Base-by-base conservation (phyloP, 2,329 filamentous ascomycete species). In the Huntiella abstrusa region DNA sequence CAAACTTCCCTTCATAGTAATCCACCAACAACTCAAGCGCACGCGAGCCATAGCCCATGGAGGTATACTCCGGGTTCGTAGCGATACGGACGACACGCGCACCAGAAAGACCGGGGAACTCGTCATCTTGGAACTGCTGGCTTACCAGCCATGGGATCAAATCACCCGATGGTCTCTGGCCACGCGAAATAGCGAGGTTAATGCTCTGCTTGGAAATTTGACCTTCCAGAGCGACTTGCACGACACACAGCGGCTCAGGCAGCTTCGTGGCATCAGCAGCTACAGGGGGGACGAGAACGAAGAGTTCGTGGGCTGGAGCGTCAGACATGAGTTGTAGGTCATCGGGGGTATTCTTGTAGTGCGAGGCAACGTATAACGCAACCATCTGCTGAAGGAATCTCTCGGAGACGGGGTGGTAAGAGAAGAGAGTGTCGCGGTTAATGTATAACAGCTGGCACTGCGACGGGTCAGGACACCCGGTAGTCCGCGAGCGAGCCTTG, bases 291-390 rank as follows among this genome's bases (percentile, higher is more conserved):
- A 93, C 85, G 17, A 98, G 75, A 7, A 96, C 91, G 56, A 91
- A 98, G 5, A 98, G 73, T 59, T 96, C 87, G 62, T 98, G 91
- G 1, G 91, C 88, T 1, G 91, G 91, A 1, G 91, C 91, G 62
- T 98, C 91, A 51, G 85, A 94, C 85, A 98, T 93, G 48, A 98
- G 73, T 60, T 96, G 91, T n/a, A 98, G 71, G 56, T 98, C 91
- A 56, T 98, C 93, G 0, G 91, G 91, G 0, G 87, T 85, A 63
- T 98, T 98, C 63, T 96, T 96, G 69, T 98, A 95, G 62, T 94
- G 86, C 45, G 85, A 93, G 22, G 91, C 86, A 22, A 98, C 92
- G 55, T 96, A 98, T 2, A 98, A 73, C 1, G 87, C 86, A 63
- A 98, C 88, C 85, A 98, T 95, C 56, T 94, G 86, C 60, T 98